These are phyloP conservation scores for Pleomassaria siparia DNA, from an alignment of 2,329 filamentous ascomycete genomes.

Conservation along the genomic window DNA sequence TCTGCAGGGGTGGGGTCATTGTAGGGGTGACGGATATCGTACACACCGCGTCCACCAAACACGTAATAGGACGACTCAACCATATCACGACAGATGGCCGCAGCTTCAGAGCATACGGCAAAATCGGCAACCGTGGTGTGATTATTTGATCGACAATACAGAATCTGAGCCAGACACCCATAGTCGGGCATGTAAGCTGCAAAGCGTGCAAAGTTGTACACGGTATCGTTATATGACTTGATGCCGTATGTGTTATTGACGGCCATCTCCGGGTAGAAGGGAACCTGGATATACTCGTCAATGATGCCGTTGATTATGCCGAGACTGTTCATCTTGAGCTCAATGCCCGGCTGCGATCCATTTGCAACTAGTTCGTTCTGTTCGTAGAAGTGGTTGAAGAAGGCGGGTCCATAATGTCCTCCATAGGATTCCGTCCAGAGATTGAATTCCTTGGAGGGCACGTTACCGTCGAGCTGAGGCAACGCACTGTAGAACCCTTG, in stretches of 20 bases:
- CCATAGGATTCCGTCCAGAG: conserved; percentile 20
- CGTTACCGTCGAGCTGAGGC: not conserved
- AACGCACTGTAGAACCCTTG: conserved; percentile 35
- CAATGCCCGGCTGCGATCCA: conserved; percentile 50
- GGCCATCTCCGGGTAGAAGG: conserved; percentile 52
- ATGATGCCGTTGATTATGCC: conserved; percentile 45
- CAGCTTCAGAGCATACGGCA: conserved; percentile 55
- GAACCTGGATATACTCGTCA: conserved; percentile 48
- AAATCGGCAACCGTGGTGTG: not conserved
- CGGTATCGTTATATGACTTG: conserved; percentile 48
- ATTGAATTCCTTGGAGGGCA: conserved; percentile 24
- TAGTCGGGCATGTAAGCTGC: conserved; percentile 1
- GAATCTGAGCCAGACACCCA: not conserved
- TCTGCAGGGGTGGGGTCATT: conserved; percentile 60
- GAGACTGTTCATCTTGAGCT: conserved; percentile 56
- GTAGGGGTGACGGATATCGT: conserved; percentile 52
- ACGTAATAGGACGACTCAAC: conserved; percentile 60
- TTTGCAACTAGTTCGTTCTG: conserved; percentile 57
- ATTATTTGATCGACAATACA: not conserved
- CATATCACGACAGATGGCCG: conserved; percentile 57
- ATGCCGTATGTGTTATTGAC: conserved; percentile 60
- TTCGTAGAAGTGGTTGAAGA: conserved; percentile 60
- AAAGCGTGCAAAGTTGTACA: not conserved
- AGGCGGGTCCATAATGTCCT: conserved; percentile 56
- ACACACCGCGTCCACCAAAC: conserved; percentile 57